A percentile compares a stretch with the other conserved stretches of the same genome.
phyloP scores from a whole-genome alignment of 192 early-diverging fungal species.

The Backusella macrospora region DNA sequence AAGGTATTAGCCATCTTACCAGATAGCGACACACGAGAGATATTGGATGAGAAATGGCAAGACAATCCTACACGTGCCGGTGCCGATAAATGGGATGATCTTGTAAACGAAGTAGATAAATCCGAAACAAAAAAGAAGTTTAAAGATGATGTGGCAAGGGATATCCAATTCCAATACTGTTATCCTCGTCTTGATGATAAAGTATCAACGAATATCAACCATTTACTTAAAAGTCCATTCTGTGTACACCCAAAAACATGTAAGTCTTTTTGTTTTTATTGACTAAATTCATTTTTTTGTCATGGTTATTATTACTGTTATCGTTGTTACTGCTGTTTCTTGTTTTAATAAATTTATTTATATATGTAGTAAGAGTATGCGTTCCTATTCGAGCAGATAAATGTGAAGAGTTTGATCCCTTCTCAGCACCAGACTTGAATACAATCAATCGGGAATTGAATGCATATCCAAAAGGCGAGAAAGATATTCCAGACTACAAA shows the following conservation, averaged over 20 bases:
- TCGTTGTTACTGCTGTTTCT: neutral
- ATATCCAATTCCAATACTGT: constrained; percentile 87
- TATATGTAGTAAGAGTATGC: constrained; percentile 75
- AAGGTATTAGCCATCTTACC: constrained; percentile 80
- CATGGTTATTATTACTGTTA: too few species aligned
- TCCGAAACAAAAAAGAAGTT: constrained; percentile 12
- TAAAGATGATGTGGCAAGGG: constrained; percentile 50
- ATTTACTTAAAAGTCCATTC: constrained; percentile 97
- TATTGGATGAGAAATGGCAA: constrained; percentile 50
- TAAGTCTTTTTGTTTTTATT: constrained; percentile 27
- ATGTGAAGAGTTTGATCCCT: constrained; percentile 86
- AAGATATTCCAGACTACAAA: constrained; percentile 52
- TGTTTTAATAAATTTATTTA: neutral
- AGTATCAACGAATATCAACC: constrained; percentile 86
- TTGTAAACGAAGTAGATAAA: constrained; percentile 36
- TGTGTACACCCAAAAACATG: constrained; percentile 97
- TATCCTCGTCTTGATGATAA: constrained; percentile 95
- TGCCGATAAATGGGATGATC: constrained; percentile 49
- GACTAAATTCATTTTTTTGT: neutral
- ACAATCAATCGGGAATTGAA: constrained; percentile 67
- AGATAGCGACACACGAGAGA: constrained; percentile 62
- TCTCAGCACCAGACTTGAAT: constrained; percentile 72
- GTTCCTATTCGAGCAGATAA: constrained; percentile 82
- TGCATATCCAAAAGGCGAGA: constrained; percentile 20
- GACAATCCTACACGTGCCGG: constrained; percentile 27